Evolutionary conservation across 768 basidiomycete species (phyloP), one percentile per base, ranked within the genome.

Genomic region (Boletus rex-veris): DNA sequence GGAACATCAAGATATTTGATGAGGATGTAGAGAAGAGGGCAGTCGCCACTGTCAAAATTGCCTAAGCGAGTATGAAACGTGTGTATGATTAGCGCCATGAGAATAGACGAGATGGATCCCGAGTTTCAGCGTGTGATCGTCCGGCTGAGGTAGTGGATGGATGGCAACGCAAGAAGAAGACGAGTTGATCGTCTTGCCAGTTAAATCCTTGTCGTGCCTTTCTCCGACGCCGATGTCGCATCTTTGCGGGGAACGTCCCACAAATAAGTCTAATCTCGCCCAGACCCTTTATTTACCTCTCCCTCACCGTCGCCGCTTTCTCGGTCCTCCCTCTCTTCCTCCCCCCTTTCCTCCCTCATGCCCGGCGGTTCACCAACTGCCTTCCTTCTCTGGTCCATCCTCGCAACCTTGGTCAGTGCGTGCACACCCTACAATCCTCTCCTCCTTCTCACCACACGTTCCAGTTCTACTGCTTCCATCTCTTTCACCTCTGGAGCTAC

Each of bases 401-500:
- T 90, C 54, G 75, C 87, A 2, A 76, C 76, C 58, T 72, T 83
- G 59, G 87, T 88, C 63, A 71, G 85, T 59, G 69, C 35, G 33
- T 44, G 43, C 26, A n/a, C 24, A 14, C 26, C 2, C n/a, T 38
- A 18, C 19, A 11, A 14, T 12, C 14, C 28, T 28, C 5, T 11
- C 19, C 28, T 7, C 16, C 1, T 6, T 24, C 60, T 64, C 64
- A 59, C 18, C 2, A 16, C 14, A 14, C 3, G 1, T 0, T 7
- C 8, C 58, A 88, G 89, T 90, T 90, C 64, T 76, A 82, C 51
- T 61, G 72, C 42, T 88, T 89, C 67, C 77, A 90, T 51, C 62
- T 87, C 44, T 74, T 80, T 60, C 90, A 92, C 67, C 78, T 92
- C n/a, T 92, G 87, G 86, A 75, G 73, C 57, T 92, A 90, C 63